These are phyloP conservation scores for Hippophae rhamnoides DNA, from an alignment of 306 rosid species.

Conservation along the genomic window DNA sequence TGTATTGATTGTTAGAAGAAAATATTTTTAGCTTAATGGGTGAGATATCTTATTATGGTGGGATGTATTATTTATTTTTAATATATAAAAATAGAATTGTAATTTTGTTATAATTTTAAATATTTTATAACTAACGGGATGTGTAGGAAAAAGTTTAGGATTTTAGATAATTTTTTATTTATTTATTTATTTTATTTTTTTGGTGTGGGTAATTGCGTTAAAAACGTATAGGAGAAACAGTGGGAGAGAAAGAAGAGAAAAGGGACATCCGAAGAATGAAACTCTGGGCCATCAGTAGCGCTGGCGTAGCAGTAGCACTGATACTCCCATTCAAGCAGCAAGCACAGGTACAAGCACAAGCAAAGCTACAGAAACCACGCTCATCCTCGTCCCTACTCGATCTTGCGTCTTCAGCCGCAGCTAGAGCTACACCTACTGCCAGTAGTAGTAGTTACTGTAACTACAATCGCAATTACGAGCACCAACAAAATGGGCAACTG, in stretches of 20 bases:
- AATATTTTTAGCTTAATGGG: too few species aligned
- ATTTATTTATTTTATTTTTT: too few species aligned
- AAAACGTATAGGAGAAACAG: neutral
- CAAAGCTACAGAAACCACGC: neutral
- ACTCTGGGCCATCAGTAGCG: neutral
- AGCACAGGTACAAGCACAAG: conserved; percentile 1
- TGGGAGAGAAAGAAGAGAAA: neutral
- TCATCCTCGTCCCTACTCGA: neutral
- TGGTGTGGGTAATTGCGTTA: too few species aligned
- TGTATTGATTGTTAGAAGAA: too few species aligned
- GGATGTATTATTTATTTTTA: too few species aligned
- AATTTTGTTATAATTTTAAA: too few species aligned
- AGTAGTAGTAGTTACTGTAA: neutral
- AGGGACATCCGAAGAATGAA: conserved; percentile 2
- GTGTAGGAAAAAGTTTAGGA: too few species aligned
- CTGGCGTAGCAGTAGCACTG: too few species aligned
- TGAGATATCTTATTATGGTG: too few species aligned
- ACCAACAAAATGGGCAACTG: conserved; percentile 70
- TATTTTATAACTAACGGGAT: too few species aligned
- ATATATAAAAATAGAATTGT: too few species aligned
- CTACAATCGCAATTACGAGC: neutral
- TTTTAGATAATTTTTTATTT: too few species aligned
- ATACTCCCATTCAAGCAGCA: neutral
- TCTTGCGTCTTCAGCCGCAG: conserved; percentile 5
- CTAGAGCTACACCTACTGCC: conserved; percentile 1